Conservation (phyloP, 495 filamentous ascomycete genomes). For the Rostrohypoxylon terebratum region DNA sequence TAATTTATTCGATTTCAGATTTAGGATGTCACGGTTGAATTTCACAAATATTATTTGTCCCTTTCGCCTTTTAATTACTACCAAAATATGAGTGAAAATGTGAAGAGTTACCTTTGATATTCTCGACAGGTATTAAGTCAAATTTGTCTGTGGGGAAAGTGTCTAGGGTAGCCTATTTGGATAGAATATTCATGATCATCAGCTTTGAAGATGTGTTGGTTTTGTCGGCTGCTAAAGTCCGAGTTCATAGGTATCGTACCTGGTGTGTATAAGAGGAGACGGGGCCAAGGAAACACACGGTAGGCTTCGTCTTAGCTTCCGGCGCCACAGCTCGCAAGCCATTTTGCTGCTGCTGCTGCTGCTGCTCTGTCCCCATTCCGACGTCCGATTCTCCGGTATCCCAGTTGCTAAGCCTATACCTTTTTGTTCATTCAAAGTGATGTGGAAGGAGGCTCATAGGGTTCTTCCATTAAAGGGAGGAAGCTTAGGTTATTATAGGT, state of each 20-base stretch:
- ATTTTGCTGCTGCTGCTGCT: neutral
- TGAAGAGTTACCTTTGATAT: slow-evolving; percentile 67
- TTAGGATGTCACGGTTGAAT: neutral
- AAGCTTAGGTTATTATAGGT: neutral
- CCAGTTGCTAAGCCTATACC: neutral
- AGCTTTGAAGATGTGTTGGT: slow-evolving; percentile 8
- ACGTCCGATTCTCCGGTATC: neutral
- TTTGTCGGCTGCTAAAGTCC: neutral
- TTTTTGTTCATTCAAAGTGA: neutral
- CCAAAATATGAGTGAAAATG: neutral
- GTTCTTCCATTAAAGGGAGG: neutral
- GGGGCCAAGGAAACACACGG: slow-evolving; percentile 87
- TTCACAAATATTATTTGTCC: neutral
- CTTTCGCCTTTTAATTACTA: neutral
- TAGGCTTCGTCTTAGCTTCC: slow-evolving; percentile 40
- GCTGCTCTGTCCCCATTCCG: slow-evolving; percentile 34
- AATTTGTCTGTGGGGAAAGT: slow-evolving; percentile 67
- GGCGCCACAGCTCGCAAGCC: slow-evolving; percentile 1
- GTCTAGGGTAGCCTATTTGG: slow-evolving; percentile 71
- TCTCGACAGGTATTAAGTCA: slow-evolving; percentile 68
- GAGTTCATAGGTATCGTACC: slow-evolving; percentile 63
- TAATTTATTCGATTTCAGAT: neutral
- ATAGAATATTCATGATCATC: neutral
- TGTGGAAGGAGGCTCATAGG: neutral
- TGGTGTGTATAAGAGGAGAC: slow-evolving; percentile 90